Evolutionary conservation across 371 early-diverging fungal species (phyloP).

Genomic region (Thermomucor indicae-seudaticae): DNA sequence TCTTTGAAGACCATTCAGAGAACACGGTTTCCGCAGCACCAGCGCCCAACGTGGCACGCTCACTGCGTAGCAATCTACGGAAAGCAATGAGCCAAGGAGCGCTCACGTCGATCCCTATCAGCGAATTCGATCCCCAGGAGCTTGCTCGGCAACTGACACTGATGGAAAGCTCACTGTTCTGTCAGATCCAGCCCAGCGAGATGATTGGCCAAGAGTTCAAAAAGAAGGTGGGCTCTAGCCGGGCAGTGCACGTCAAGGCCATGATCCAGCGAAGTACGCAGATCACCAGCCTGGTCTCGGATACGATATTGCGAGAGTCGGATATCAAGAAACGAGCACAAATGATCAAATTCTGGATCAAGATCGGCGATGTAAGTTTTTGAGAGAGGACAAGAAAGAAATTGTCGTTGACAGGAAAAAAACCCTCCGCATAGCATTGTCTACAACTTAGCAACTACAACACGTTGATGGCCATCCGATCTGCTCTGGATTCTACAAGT

Average conservation of each 20-base stretch:
- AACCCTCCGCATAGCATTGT: constrained; percentile 32
- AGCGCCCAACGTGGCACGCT: constrained; percentile 22
- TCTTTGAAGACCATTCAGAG: constrained; percentile 27
- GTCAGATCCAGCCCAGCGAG: constrained; percentile 62
- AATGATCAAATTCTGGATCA: constrained; percentile 62
- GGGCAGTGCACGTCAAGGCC: constrained; percentile 42
- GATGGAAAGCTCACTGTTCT: constrained; percentile 57
- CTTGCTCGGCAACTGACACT: constrained; percentile 77
- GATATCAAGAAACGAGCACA: constrained; percentile 69
- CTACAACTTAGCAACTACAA: constrained; percentile 75
- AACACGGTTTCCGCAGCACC: constrained; percentile 13
- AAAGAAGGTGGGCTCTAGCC: constrained; percentile 47
- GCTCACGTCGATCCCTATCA: constrained; percentile 34
- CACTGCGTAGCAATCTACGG: constrained; percentile 27
- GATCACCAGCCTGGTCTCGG: constrained; percentile 68
- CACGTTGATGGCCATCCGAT: constrained; percentile 74
- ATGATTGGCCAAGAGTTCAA: constrained; percentile 57
- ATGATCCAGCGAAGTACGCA: constrained; percentile 50
- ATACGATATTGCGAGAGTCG: constrained; percentile 59
- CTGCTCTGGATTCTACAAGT: constrained; percentile 73
- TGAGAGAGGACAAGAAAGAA: background rate
- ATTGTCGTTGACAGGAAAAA: background rate
- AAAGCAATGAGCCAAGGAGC: constrained; percentile 20
- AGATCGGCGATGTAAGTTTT: constrained; percentile 53
- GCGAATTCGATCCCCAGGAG: constrained; percentile 72